A percentile compares a stretch with the other conserved stretches of the same genome.
Evolutionary conservation across 2,329 filamentous ascomycete genomes (phyloP).

Genomic region (Myotisia sp.): DNA sequence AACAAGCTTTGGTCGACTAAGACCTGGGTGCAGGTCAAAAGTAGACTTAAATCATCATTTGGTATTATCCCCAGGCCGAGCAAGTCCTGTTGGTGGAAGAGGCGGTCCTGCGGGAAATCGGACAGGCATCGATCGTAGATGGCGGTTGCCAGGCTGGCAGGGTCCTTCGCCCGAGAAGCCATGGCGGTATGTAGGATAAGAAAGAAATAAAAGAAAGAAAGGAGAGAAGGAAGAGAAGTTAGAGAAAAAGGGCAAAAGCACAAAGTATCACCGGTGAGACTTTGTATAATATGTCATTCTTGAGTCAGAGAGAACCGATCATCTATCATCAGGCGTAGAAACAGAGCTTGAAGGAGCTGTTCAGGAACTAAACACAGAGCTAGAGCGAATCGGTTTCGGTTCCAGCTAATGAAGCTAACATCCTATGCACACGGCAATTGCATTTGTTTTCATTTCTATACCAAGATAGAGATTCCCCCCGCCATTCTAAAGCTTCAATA

Average conservation of each 20-base stretch:
- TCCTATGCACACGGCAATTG: too few species aligned
- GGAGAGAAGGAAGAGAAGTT: conserved; percentile 7
- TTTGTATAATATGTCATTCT: conserved; percentile 12
- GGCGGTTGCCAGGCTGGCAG: conserved; percentile 28
- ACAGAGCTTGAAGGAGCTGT: too few species aligned
- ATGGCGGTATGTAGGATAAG: too few species aligned
- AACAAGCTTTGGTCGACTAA: conserved; percentile 35
- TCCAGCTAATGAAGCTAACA: too few species aligned
- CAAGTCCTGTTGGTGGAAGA: conserved; percentile 35
- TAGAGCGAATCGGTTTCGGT: too few species aligned
- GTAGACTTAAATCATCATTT: conserved; percentile 28
- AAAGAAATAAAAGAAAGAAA: too few species aligned
- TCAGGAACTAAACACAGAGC: too few species aligned
- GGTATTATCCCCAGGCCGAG: conserved; percentile 30
- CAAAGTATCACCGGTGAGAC: conserved; percentile 19
- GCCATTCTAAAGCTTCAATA: too few species aligned
- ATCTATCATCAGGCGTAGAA: too few species aligned
- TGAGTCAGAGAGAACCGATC: not conserved
- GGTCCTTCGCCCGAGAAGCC: conserved; percentile 20
- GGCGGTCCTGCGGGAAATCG: conserved; percentile 27
- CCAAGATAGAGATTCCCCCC: too few species aligned
- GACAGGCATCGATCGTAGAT: conserved; percentile 33
- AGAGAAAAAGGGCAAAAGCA: conserved; percentile 3
- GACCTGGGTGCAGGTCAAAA: conserved; percentile 32
- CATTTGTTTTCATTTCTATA: too few species aligned